Evolutionary conservation across 345 rosid genomes (phyloP).

Genomic region (Bruguiera parviflora): DNA sequence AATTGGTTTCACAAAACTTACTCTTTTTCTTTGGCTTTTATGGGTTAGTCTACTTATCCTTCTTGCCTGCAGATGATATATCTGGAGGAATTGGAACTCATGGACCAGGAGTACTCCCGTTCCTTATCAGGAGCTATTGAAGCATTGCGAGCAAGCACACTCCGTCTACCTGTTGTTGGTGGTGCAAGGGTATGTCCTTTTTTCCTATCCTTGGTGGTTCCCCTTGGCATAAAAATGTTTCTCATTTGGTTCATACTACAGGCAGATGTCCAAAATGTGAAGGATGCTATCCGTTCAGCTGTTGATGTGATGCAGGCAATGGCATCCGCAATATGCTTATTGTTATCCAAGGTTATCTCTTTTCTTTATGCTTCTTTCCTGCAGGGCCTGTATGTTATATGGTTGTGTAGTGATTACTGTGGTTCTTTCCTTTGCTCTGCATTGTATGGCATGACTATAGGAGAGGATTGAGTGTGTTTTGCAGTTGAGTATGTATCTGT

Average conservation of each 20-base stretch:
- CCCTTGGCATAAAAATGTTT: neutral
- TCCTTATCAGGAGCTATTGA: slow-evolving; percentile 72
- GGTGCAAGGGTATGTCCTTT: slow-evolving; percentile 60
- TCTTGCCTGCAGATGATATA: slow-evolving; percentile 46
- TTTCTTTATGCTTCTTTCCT: neutral
- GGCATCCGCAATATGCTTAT: slow-evolving; percentile 66
- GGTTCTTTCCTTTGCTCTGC: too few species aligned
- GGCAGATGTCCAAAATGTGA: slow-evolving; percentile 71
- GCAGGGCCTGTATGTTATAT: neutral
- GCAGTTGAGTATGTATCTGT: too few species aligned
- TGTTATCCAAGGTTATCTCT: slow-evolving; percentile 55
- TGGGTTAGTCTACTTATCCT: slow-evolving; percentile 4
- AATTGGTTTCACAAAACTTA: neutral
- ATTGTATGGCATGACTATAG: too few species aligned
- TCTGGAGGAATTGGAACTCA: slow-evolving; percentile 59
- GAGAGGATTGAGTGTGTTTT: too few species aligned
- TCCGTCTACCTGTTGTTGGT: slow-evolving; percentile 76
- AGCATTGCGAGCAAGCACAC: slow-evolving; percentile 78
- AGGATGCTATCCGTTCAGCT: slow-evolving; percentile 79
- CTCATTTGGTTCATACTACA: slow-evolving; percentile 27
- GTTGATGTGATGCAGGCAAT: slow-evolving; percentile 89
- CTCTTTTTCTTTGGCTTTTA: neutral
- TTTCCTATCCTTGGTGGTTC: neutral
- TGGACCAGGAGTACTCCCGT: slow-evolving; percentile 56
- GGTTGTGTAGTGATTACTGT: too few species aligned